Evolutionary conservation across 2,329 filamentous ascomycete species (phyloP).

Genomic region (Colletotrichum sp.): DNA sequence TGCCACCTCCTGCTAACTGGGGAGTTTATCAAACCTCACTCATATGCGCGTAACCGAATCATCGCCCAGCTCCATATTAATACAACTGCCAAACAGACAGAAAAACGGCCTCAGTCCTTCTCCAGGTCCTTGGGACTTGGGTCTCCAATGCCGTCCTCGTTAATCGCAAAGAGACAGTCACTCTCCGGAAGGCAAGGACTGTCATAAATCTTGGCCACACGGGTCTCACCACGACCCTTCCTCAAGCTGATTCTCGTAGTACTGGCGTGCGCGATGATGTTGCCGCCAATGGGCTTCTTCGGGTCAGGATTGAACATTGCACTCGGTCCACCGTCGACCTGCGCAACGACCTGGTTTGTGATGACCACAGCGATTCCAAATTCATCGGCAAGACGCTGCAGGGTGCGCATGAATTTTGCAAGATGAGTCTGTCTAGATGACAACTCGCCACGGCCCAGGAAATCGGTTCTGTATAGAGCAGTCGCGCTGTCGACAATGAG

Average conservation of each 20-base stretch:
- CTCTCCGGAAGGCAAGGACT: conserved; percentile 96
- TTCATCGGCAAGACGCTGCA: conserved; percentile 78
- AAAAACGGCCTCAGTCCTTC: conserved; percentile 62
- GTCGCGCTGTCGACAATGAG: conserved; percentile 97
- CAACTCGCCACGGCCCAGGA: conserved; percentile 93
- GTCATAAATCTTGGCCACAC: conserved; percentile 99
- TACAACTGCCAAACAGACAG: not conserved
- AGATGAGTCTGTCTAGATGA: conserved; percentile 91
- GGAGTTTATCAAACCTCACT: not conserved
- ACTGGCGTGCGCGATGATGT: conserved; percentile 97
- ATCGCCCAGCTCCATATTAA: not conserved
- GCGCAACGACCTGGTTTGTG: conserved; percentile 97
- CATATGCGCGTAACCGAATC: conserved; percentile 7
- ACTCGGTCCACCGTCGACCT: conserved; percentile 94
- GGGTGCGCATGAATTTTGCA: conserved; percentile 85
- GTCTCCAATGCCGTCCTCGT: conserved; percentile 95
- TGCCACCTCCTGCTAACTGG: conserved; percentile 1
- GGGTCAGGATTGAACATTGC: conserved; percentile 99
- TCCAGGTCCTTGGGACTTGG: conserved; percentile 95
- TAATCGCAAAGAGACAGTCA: conserved; percentile 95
- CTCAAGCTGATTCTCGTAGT: conserved; percentile 94
- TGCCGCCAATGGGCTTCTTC: conserved; percentile 98
- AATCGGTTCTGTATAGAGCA: conserved; percentile 93
- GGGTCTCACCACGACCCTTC: conserved; percentile 92
- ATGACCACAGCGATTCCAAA: conserved; percentile 99